A percentile compares a stretch with the other conserved stretches of the same genome.
These are phyloP conservation scores for Solanum chmielewskii DNA, from an alignment of 257 asterid species.

Conservation along the genomic window DNA sequence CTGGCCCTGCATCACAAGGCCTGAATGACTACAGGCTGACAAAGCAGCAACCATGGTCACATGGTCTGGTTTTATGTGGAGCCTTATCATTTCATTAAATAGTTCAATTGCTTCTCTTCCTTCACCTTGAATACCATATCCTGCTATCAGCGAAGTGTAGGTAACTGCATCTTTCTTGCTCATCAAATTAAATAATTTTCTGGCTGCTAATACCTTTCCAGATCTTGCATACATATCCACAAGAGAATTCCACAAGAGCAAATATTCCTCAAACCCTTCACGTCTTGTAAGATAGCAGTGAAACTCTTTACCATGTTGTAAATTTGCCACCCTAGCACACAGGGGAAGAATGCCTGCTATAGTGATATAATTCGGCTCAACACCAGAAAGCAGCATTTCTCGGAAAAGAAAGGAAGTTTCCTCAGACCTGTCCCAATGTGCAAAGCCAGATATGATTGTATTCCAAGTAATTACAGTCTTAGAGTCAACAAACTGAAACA, in stretches of 20 bases:
- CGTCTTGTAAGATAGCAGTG: slow-evolving; percentile 57
- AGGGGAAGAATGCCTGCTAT: slow-evolving; percentile 74
- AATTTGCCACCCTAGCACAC: slow-evolving; percentile 70
- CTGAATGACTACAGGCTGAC: slow-evolving; percentile 90
- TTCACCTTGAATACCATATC: slow-evolving; percentile 73
- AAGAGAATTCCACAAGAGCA: slow-evolving; percentile 63
- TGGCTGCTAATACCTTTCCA: slow-evolving; percentile 58
- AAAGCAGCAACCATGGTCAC: slow-evolving; percentile 63
- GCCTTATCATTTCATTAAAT: slow-evolving; percentile 55
- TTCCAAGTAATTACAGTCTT: slow-evolving; percentile 60
- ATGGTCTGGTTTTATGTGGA: slow-evolving; percentile 59
- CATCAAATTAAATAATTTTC: slow-evolving; percentile 50
- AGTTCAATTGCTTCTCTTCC: slow-evolving; percentile 49
- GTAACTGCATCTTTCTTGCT: slow-evolving; percentile 60
- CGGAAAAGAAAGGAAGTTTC: slow-evolving; percentile 59
- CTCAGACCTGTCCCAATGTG: slow-evolving; percentile 45
- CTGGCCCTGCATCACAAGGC: slow-evolving; percentile 56
- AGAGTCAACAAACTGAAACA: slow-evolving; percentile 38
- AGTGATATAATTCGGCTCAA: slow-evolving; percentile 63
- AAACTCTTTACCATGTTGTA: slow-evolving; percentile 70
- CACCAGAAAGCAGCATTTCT: slow-evolving; percentile 41
- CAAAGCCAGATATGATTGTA: slow-evolving; percentile 67
- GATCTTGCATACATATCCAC: slow-evolving; percentile 80
- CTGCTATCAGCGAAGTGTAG: slow-evolving; percentile 78
- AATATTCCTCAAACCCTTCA: slow-evolving; percentile 33